Evolutionary conservation across 2,329 filamentous ascomycete species (phyloP).

Genomic region (Aspergillus ochraceus): DNA sequence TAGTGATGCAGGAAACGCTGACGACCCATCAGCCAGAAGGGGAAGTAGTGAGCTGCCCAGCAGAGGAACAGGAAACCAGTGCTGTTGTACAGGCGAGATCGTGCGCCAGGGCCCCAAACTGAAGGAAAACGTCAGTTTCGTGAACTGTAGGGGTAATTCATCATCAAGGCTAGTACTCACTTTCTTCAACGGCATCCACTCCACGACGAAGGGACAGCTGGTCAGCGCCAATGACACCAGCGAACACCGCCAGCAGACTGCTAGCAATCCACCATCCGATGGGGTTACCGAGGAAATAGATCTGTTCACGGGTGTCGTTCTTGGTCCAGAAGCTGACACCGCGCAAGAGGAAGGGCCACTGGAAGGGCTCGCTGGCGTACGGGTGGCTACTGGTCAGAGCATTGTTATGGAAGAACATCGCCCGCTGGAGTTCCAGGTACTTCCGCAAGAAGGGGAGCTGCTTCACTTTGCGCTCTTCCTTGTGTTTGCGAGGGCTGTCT

Average conservation of each 20-base stretch:
- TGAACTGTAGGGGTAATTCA: neutral
- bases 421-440: slow-evolving; percentile 93
- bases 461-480: slow-evolving; percentile 77
- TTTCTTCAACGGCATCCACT: slow-evolving; percentile 86
- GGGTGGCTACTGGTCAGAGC: slow-evolving; percentile 95
- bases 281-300: slow-evolving; percentile 97
- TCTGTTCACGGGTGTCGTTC: slow-evolving; percentile 90
- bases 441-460: slow-evolving; percentile 84
- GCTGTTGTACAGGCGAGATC: slow-evolving; percentile 93
- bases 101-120: slow-evolving; percentile 66
- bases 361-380: slow-evolving; percentile 90
- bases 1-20: slow-evolving; percentile 99
- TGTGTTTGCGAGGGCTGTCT: slow-evolving; percentile 72
- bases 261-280: slow-evolving; percentile 96
- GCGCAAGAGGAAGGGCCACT: slow-evolving; percentile 95
- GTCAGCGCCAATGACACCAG: slow-evolving; percentile 86
- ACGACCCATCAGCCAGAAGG: slow-evolving; percentile 97
- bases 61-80: slow-evolving; percentile 99
- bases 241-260: slow-evolving; percentile 88
- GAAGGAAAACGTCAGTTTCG: neutral
- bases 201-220: slow-evolving; percentile 91
- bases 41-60: slow-evolving; percentile 96
- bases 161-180: slow-evolving; percentile 58
- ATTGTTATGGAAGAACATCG: slow-evolving; percentile 99
- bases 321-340: slow-evolving; percentile 99